These are phyloP conservation scores for Eragrostis curvula DNA, from an alignment of 176 grass and related monocot genomes.

Conservation along the genomic window DNA sequence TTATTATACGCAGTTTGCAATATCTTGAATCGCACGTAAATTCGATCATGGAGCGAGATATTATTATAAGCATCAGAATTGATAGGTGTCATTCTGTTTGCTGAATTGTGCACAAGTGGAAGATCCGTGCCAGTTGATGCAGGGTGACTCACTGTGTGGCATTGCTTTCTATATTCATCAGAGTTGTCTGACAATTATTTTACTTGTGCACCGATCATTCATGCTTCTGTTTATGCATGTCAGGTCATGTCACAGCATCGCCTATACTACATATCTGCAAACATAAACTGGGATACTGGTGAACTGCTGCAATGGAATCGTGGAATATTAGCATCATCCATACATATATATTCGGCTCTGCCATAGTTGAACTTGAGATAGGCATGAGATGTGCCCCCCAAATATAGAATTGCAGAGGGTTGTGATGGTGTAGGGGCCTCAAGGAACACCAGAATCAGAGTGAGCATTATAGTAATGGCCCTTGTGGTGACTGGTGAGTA, in stretches of 20 bases:
- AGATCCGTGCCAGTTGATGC: constrained; percentile 42
- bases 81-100: constrained; percentile 66
- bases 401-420: constrained; percentile 54
- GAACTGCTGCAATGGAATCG: constrained; percentile 52
- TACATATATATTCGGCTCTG: constrained; percentile 44
- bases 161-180: constrained; percentile 33
- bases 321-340: constrained; percentile 57
- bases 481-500: constrained; percentile 49
- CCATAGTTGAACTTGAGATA: constrained; percentile 60
- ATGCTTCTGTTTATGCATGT: constrained; percentile 45
- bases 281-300: constrained; percentile 54
- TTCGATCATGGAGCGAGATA: not conserved
- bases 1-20: not conserved
- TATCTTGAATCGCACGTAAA: constrained; percentile 24
- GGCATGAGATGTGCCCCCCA: constrained; percentile 52
- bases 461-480: constrained; percentile 46
- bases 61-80: constrained; percentile 35
- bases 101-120: constrained; percentile 55
- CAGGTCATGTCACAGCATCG: constrained; percentile 29
- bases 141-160: constrained; percentile 42
- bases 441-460: constrained; percentile 57
- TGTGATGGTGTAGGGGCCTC: constrained; percentile 47
- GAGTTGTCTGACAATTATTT: constrained; percentile 51
- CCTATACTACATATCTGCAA: constrained; percentile 33
- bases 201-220: constrained; percentile 43